Conservation (phyloP, 2,329 filamentous ascomycete species). For the Akanthomyces lecanii region DNA sequence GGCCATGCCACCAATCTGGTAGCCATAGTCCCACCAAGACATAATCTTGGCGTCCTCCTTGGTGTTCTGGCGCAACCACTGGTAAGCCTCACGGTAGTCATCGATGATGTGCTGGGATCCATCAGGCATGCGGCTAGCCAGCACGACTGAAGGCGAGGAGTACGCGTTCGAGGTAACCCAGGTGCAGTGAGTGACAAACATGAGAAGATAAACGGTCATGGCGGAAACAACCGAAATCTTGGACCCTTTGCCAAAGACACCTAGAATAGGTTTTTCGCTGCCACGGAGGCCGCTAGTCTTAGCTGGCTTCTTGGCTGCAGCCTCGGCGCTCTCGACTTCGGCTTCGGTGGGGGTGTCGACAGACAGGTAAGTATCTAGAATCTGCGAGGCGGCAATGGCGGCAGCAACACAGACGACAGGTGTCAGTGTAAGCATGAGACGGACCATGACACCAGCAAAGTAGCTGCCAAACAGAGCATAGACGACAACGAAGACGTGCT, state of each 20-base stretch:
- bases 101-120: slow-evolving; percentile 98
- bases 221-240: slow-evolving; percentile 72
- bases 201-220: slow-evolving; percentile 73
- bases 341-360: slow-evolving; percentile 57
- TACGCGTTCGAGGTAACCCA: slow-evolving; percentile 99
- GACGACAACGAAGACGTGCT: slow-evolving; percentile 97
- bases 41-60: slow-evolving; percentile 94
- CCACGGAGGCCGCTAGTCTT: slow-evolving; percentile 61
- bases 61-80: slow-evolving; percentile 98
- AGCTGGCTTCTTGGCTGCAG: slow-evolving; percentile 51
- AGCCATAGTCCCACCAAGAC: slow-evolving; percentile 99
- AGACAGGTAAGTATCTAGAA: slow-evolving; percentile 81
- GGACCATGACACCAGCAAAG: slow-evolving; percentile 98
- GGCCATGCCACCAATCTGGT: slow-evolving; percentile 99
- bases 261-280: slow-evolving; percentile 68
- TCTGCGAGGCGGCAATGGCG: slow-evolving; percentile 79
- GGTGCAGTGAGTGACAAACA: slow-evolving; percentile 96
- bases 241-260: slow-evolving; percentile 76
- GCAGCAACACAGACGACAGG: slow-evolving; percentile 94
- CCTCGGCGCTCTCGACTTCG: slow-evolving; percentile 45
- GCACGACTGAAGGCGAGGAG: slow-evolving; percentile 93
- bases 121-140: slow-evolving; percentile 88
- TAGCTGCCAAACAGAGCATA: slow-evolving; percentile 97
- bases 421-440: slow-evolving; percentile 95
- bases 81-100: slow-evolving; percentile 98